Evolutionary conservation across 208 protist species (phyloP).

Genomic region (Leishmania lainsoni): DNA sequence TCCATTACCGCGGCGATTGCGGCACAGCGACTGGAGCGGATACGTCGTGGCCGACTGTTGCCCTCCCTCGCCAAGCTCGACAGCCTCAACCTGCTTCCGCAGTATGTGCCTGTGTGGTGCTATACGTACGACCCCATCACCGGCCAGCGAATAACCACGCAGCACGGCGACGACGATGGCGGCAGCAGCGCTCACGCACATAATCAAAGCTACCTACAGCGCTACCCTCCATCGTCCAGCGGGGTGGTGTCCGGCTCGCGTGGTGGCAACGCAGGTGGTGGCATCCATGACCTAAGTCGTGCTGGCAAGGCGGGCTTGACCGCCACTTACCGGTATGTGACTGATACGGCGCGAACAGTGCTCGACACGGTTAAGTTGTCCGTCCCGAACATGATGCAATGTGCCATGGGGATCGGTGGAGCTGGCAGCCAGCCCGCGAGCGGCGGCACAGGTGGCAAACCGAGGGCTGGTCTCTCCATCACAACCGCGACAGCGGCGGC

Average conservation of each 20-base stretch:
- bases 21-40: conserved; percentile 16
- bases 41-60: conserved; percentile 18
- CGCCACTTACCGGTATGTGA: conserved; percentile 5
- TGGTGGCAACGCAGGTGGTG: conserved; percentile 6
- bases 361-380: conserved; percentile 4
- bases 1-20: background rate
- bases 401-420: background rate
- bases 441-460: background rate
- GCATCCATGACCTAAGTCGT: conserved; percentile 4
- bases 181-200: background rate
- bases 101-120: conserved; percentile 34
- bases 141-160: background rate
- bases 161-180: background rate
- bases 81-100: conserved; percentile 19
- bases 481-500: conserved; percentile 1
- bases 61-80: conserved; percentile 35
- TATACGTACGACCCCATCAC: conserved; percentile 39
- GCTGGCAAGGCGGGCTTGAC: conserved; percentile 13
- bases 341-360: conserved; percentile 10
- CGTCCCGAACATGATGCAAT: background rate
- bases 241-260: background rate
- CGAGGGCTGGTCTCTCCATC: background rate
- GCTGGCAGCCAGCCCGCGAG: background rate
- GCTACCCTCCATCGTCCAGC: conserved; percentile 10
- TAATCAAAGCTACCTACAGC: conserved; percentile 19